Evolutionary conservation across 2,329 filamentous ascomycete species (phyloP).

Genomic region (Xylaria sp.): DNA sequence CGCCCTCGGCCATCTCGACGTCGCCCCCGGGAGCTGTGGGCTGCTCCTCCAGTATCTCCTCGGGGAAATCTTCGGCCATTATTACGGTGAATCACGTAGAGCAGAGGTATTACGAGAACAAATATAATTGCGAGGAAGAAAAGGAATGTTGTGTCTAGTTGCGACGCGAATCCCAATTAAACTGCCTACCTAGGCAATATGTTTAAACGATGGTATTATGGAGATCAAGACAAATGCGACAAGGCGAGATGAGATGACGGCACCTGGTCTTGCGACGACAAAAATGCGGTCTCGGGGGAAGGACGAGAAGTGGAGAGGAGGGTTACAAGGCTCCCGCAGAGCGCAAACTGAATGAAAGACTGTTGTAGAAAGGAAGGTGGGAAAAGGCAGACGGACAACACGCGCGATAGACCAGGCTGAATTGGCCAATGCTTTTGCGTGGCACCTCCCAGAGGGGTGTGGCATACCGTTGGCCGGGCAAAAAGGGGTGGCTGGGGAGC

Average conservation of each 20-base stretch:
- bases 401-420: constrained; percentile 24
- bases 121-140: not conserved
- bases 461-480: constrained; percentile 28
- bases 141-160: constrained; percentile 17
- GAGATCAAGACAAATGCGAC: not conserved
- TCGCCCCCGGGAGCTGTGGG: constrained; percentile 45
- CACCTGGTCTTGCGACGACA: not conserved
- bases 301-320: not conserved
- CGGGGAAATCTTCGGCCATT: constrained; percentile 49
- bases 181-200: not conserved
- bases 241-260: constrained; percentile 2
- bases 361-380: not conserved
- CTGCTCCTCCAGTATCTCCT: constrained; percentile 48
- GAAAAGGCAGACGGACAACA: not conserved
- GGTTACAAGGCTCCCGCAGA: not conserved
- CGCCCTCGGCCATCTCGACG: constrained; percentile 51
- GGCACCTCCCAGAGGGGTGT: constrained; percentile 1
- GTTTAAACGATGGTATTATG: not conserved
- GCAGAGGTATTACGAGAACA: not conserved
- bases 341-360: constrained; percentile 1
- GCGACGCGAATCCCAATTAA: not conserved
- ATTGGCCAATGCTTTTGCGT: constrained; percentile 32
- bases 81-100: constrained; percentile 31
- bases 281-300: not conserved
- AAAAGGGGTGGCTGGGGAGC: constrained; percentile 32